A percentile compares a stretch with the other conserved stretches of the same genome.
Conservation (phyloP, 768 basidiomycete species). For the Leucocoprinus leucothites region DNA sequence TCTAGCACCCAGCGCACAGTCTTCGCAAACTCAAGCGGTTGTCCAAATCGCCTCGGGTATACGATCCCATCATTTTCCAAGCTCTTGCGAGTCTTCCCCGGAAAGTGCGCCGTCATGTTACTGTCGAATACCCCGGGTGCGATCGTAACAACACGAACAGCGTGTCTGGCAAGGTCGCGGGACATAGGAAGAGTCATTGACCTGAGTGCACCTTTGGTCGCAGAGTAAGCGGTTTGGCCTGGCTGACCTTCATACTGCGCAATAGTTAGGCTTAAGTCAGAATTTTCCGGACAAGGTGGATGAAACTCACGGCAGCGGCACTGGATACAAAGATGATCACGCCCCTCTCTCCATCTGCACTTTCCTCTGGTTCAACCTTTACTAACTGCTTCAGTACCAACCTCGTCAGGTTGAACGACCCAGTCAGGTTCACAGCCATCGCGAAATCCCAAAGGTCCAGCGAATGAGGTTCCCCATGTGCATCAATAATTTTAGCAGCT, state of each 20-base stretch:
- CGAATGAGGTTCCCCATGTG: conserved; percentile 42
- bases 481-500: conserved; percentile 43
- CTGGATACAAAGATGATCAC: conserved; percentile 58
- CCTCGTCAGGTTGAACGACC: conserved; percentile 58
- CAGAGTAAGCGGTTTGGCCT: conserved; percentile 55
- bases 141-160: conserved; percentile 51
- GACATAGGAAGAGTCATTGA: conserved; percentile 63
- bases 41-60: conserved; percentile 46
- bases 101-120: conserved; percentile 37
- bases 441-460: conserved; percentile 51
- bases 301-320: conserved; percentile 43
- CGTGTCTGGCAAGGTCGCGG: conserved; percentile 51
- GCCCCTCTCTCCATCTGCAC: conserved; percentile 51
- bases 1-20: conserved; percentile 49
- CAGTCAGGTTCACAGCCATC: conserved; percentile 53
- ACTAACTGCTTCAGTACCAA: conserved; percentile 49
- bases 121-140: conserved; percentile 55
- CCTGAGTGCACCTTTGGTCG: conserved; percentile 52
- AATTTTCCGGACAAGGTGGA: neutral
- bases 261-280: neutral
- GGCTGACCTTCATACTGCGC: conserved; percentile 52
- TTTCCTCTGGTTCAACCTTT: conserved; percentile 41
- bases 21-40: conserved; percentile 46
- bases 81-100: conserved; percentile 32
- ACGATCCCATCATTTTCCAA: conserved; percentile 38